These are phyloP conservation scores for Ophiostoma triangulosporum DNA, from an alignment of 2,329 filamentous ascomycete genomes.

Conservation along the genomic window DNA sequence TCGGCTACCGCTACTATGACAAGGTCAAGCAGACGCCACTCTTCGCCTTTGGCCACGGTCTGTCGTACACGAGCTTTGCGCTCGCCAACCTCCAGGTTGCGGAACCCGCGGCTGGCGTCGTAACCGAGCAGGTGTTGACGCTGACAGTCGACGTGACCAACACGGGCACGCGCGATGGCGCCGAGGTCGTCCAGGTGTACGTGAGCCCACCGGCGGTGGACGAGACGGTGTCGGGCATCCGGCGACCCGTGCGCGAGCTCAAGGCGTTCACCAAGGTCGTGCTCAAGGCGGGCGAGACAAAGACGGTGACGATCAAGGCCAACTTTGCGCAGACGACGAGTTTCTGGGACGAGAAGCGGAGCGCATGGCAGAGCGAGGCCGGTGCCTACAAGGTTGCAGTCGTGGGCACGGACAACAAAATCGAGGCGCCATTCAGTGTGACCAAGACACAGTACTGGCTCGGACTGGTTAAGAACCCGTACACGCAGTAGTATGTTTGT, in stretches of 20 bases:
- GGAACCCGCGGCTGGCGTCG: conserved; percentile 13
- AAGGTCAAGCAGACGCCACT: conserved; percentile 49
- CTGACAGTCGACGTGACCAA: conserved; percentile 33
- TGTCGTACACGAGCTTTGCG: conserved; percentile 61
- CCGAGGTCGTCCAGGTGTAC: conserved; percentile 43
- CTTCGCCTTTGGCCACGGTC: conserved; percentile 68
- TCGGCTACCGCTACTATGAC: conserved; percentile 74
- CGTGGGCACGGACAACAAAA: conserved; percentile 6
- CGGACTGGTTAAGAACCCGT: conserved; percentile 2
- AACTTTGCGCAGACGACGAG: conserved; percentile 8
- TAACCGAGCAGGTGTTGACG: conserved; percentile 24
- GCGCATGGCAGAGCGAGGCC: conserved; percentile 8
- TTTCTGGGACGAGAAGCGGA: conserved; percentile 10
- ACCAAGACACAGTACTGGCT: conserved; percentile 7
- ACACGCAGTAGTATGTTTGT: neutral
- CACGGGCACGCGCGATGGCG: conserved; percentile 28
- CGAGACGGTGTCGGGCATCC: conserved; percentile 18
- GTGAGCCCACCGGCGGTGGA: conserved; percentile 16
- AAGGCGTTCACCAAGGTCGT: conserved; percentile 47
- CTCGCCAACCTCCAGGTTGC: conserved; percentile 19
- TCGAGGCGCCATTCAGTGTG: conserved; percentile 1
- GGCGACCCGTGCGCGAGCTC: conserved; percentile 37
- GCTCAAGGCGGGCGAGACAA: conserved; percentile 3
- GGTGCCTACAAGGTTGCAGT: conserved; percentile 6
- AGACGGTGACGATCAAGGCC: neutral